Percentiles rank a stretch among this genome's conserved stretches.
phyloP scores from a whole-genome alignment of 768 basidiomycete genomes.

The Xerocomellus chrysenteron region DNA sequence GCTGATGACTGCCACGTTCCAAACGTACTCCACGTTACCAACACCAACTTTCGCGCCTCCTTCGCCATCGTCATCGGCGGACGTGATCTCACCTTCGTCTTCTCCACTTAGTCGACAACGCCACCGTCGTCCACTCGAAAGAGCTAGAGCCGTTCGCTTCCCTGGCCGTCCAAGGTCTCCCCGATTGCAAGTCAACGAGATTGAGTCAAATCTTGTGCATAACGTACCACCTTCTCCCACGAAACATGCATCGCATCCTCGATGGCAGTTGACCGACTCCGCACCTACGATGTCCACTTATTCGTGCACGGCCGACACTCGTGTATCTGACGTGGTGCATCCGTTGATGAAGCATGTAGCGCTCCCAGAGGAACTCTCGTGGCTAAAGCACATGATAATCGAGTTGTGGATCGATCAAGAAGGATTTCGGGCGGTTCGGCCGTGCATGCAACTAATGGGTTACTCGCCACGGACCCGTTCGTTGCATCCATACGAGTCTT shows the following conservation, averaged over 20 bases:
- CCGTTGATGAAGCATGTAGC: conserved; percentile 11
- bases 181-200: conserved; percentile 16
- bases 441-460: conserved; percentile 58
- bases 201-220: conserved; percentile 7
- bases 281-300: conserved; percentile 2
- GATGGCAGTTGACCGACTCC: conserved; percentile 16
- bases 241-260: conserved; percentile 1
- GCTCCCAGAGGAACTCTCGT: conserved; percentile 43
- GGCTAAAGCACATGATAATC: conserved; percentile 54
- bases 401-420: conserved; percentile 83
- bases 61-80: conserved; percentile 29
- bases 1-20: conserved; percentile 16
- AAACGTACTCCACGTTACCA: conserved; percentile 28
- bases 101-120: conserved; percentile 22
- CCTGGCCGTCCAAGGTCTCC: conserved; percentile 27
- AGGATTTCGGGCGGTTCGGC: conserved; percentile 65
- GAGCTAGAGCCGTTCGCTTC: conserved; percentile 33
- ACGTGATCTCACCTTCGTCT: conserved; percentile 21
- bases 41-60: conserved; percentile 30
- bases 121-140: conserved; percentile 33
- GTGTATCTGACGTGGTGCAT: conserved; percentile 4
- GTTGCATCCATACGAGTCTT: conserved; percentile 24
- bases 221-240: conserved; percentile 3
- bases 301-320: conserved; percentile 4
- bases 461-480: conserved; percentile 39